Percentiles rank a stretch among this genome's conserved stretches.
Conservation (phyloP, 2,329 filamentous ascomycete genomes). For the Teratosphaeria epicoccoides region DNA sequence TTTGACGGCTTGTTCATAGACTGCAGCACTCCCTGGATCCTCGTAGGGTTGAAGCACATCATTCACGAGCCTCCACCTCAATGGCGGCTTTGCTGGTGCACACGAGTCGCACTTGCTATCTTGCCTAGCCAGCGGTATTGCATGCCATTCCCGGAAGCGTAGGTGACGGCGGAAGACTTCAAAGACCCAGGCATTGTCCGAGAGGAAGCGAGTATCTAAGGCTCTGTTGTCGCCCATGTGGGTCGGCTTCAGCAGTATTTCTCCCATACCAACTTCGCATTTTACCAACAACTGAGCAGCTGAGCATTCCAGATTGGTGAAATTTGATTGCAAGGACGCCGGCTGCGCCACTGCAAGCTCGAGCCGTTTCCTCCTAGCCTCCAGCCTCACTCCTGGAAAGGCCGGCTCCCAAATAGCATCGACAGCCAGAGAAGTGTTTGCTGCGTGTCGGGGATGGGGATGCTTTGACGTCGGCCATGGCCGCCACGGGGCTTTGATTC, state of each 20-base stretch:
- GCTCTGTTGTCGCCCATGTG: not conserved
- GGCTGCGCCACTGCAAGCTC: not conserved
- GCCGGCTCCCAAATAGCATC: constrained; percentile 4
- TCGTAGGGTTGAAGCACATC: constrained; percentile 36
- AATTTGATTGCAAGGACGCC: no score
- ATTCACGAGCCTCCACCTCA: constrained; percentile 29
- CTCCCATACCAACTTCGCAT: not conserved
- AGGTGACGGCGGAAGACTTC: constrained; percentile 18
- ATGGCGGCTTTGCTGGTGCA: constrained; percentile 28
- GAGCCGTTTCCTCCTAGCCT: not conserved
- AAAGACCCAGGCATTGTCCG: constrained; percentile 12
- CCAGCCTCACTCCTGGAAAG: not conserved
- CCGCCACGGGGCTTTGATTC: constrained; percentile 37
- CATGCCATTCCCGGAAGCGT: constrained; percentile 9
- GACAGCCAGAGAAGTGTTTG: not conserved
- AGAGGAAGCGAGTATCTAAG: constrained; percentile 8
- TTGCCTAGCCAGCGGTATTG: not conserved
- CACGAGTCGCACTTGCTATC: constrained; percentile 21
- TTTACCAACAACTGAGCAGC: not conserved
- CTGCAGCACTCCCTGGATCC: constrained; percentile 38
- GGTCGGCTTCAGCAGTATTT: not conserved
- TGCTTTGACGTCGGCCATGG: constrained; percentile 18
- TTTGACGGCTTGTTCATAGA: constrained; percentile 44
- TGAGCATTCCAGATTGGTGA: not conserved
- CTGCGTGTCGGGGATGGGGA: constrained; percentile 4